phyloP scores from a whole-genome alignment of 2,329 filamentous ascomycete genomes.

The Didymellaceae sp. region DNA sequence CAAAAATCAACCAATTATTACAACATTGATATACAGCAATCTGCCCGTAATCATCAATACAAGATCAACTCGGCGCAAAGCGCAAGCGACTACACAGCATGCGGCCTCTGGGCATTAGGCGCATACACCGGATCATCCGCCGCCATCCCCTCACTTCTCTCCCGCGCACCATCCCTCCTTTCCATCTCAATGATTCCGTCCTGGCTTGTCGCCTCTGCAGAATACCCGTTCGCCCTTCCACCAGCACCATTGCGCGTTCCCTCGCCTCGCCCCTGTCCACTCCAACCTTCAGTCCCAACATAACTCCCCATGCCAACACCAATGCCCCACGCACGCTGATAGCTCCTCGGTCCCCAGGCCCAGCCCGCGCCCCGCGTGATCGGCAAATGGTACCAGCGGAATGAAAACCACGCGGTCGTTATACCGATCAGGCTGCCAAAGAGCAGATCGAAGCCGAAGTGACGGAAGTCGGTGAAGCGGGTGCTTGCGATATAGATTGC shows the following conservation, averaged over 20 bases:
- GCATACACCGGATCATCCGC: slow-evolving; percentile 6
- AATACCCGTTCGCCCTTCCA: slow-evolving; percentile 6
- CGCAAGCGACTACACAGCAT: slow-evolving; percentile 4
- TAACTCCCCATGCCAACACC: slow-evolving; percentile 64
- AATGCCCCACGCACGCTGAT: slow-evolving; percentile 77
- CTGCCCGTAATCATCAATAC: neutral
- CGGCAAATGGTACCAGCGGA: slow-evolving; percentile 85
- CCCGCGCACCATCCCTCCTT: slow-evolving; percentile 5
- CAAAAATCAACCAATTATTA: no score
- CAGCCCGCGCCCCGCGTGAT: slow-evolving; percentile 81
- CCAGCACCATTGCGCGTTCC: slow-evolving; percentile 14
- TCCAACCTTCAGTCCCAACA: slow-evolving; percentile 57
- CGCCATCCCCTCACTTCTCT: neutral
- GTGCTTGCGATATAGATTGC: slow-evolving; percentile 85
- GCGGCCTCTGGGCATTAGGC: slow-evolving; percentile 4
- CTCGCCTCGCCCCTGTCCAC: slow-evolving; percentile 18
- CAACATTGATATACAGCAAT: neutral
- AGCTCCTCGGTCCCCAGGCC: slow-evolving; percentile 83
- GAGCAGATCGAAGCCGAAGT: slow-evolving; percentile 91
- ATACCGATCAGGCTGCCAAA: slow-evolving; percentile 83
- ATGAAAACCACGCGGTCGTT: slow-evolving; percentile 73
- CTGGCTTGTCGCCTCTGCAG: slow-evolving; percentile 13
- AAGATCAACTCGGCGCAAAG: neutral
- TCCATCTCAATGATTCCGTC: slow-evolving; percentile 20
- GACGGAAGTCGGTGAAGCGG: slow-evolving; percentile 85